These are phyloP conservation scores for Pseudonitzschia pungens DNA, from an alignment of 108 stramenopile genomes.

Conservation along the genomic window DNA sequence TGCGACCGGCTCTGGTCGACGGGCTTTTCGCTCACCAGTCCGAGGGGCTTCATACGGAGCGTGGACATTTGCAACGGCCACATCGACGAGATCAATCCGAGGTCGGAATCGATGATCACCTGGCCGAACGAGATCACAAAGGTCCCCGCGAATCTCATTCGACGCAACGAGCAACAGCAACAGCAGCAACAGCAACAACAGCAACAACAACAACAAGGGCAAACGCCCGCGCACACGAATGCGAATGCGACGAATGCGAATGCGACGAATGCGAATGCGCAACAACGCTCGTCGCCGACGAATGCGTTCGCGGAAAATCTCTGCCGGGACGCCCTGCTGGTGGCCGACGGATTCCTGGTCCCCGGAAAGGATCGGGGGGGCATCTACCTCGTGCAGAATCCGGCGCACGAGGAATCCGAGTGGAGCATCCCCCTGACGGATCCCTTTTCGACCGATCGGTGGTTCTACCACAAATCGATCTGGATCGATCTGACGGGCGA, in stretches of 20 bases:
- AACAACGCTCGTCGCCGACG: too few species aligned
- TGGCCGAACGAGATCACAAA: conserved; percentile 93
- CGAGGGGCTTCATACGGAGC: conserved; percentile 58
- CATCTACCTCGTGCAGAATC: conserved; percentile 82
- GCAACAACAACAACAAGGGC: neutral
- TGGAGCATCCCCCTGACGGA: conserved; percentile 66
- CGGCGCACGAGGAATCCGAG: conserved; percentile 54
- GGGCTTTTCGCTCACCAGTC: conserved; percentile 75
- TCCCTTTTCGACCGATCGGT: conserved; percentile 42
- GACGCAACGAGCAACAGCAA: neutral
- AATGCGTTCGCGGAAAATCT: neutral
- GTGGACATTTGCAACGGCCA: conserved; percentile 62
- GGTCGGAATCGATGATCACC: conserved; percentile 56
- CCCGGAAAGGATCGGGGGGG: conserved; percentile 93
- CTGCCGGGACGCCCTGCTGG: conserved; percentile 72
- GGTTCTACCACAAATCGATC: conserved; percentile 94
- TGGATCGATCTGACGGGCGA: conserved; percentile 91
- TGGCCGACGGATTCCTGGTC: conserved; percentile 94
- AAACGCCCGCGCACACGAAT: too few species aligned
- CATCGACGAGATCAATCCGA: conserved; percentile 55
- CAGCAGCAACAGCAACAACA: conserved; percentile 4
- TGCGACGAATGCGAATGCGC: too few species aligned
- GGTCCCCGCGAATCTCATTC: conserved; percentile 51
- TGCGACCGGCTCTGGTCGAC: conserved; percentile 80
- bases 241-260: too few species aligned